Evolutionary conservation across 2,329 filamentous ascomycete genomes (phyloP), one percentile per base, ranked within the genome.

Genomic region (Periconia digitata): DNA sequence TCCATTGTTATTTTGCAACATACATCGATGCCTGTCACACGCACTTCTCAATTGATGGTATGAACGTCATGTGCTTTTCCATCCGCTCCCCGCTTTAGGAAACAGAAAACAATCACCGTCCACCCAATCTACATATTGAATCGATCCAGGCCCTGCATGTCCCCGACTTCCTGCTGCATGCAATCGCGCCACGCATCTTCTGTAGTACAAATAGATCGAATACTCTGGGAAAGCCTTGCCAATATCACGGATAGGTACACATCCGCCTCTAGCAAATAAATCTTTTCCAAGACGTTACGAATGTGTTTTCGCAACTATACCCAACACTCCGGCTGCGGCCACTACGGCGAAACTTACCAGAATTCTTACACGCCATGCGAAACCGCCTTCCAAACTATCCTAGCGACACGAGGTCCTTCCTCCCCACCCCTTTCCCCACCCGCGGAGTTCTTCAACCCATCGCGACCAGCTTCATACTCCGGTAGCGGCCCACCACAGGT

Each of bases 251-350:
- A n/a, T n/a, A n/a, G n/a, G n/a, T n/a, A n/a, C n/a, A n/a, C n/a
- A n/a, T n/a, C n/a, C n/a, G n/a, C n/a, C n/a, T n/a, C n/a, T n/a
- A n/a, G n/a, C n/a, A n/a, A n/a, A n/a, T n/a, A n/a, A n/a, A n/a
- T n/a, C n/a, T n/a, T n/a, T n/a, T n/a, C n/a, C n/a, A n/a, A n/a
- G n/a, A n/a, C n/a, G n/a, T n/a, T n/a, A n/a, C n/a, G n/a, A n/a
- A 67, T 68, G 64, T 69, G 64, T 40, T 64, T 55, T 35, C 60
- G 67, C 43, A 70, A 70, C 53, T 64, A 62, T 53, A 65, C 59
- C n/a, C 55, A 59, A 40, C 66, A 69, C 40, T 60, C 59, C 27
- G 66, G 67, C 37, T 70, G 67, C 50, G 65, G 63, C n/a, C 67
- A 70, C 41, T 58, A 65, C 38, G 65, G 59, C 18, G 56, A 61